phyloP scores from a whole-genome alignment of 1,284 basidiomycete genomes.

The Gymnopus androsaceus region DNA sequence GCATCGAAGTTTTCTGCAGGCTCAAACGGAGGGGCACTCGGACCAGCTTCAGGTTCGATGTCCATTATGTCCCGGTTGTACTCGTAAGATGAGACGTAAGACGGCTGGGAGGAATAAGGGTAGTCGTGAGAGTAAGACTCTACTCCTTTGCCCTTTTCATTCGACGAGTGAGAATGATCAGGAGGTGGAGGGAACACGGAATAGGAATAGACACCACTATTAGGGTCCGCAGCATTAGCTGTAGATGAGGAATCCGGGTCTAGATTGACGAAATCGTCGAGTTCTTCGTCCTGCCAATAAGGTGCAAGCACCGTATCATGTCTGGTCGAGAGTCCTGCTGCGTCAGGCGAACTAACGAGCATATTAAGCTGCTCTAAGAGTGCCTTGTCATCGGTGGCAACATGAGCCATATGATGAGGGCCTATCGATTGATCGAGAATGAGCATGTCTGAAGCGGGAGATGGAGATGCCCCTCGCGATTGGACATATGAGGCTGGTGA shows the following conservation, averaged over 20 bases:
- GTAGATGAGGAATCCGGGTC: not conserved
- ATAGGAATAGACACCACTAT: not conserved
- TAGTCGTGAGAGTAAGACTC: constrained; percentile 36
- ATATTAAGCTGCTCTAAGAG: constrained; percentile 58
- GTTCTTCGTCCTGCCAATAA: constrained; percentile 45
- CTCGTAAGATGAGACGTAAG: constrained; percentile 30
- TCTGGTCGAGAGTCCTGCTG: constrained; percentile 10
- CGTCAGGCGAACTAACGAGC: constrained; percentile 56
- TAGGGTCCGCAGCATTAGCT: not conserved
- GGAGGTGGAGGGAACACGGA: constrained; percentile 21
- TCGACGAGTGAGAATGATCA: constrained; percentile 33
- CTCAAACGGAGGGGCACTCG: constrained; percentile 50
- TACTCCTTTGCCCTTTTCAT: constrained; percentile 43
- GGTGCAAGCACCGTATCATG: constrained; percentile 35
- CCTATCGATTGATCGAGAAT: constrained; percentile 24
- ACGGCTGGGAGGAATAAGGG: not conserved
- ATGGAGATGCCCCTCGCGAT: constrained; percentile 13
- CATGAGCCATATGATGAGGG: constrained; percentile 50
- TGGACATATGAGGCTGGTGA: not conserved
- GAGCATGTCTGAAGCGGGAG: constrained; percentile 1
- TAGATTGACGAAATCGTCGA: constrained; percentile 31
- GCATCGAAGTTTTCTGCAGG: not conserved
- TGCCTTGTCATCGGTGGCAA: constrained; percentile 76
- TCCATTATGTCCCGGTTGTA: constrained; percentile 34
- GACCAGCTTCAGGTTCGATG: constrained; percentile 36